Evolutionary conservation across 495 filamentous ascomycete genomes (phyloP), one percentile per base, ranked within the genome.

Genomic region (Recurvomyces mirabilis): DNA sequence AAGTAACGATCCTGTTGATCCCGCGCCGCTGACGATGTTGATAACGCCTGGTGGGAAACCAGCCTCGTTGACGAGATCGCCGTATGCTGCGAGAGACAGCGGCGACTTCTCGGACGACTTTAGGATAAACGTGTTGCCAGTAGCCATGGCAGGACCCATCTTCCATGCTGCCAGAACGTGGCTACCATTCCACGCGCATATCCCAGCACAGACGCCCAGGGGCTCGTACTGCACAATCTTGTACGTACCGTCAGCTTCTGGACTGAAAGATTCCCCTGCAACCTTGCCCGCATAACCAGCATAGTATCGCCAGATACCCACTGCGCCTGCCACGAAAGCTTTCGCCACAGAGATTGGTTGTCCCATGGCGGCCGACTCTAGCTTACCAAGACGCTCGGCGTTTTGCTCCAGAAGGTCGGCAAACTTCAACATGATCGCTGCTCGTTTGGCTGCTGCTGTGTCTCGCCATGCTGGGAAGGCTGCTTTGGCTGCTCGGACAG

Each of bases 321-420:
- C 48, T 11, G 52, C 25, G 14, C 17, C 38, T 18, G 24, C 19
- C 33, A 51, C 38, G 17, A 55, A 42, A 18, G 11, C 19, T 15
- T 26, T 42, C 17, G 47, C 47, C 2, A 51, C 14, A 9, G 47
- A 34, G 21, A 55, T 37, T 1, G 52, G 52, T 41, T 51, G 47
- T 14, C 52, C 52, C 52, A 55, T 55, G 0, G 52, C 47, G 12
- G 30, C 15, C 0, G 47, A 47, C 38, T 55, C 52, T 9, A 55
- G 43, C 38, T 43, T 23, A 15, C 33, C 52, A n/a, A 55, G 43
- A 23, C 41, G 42, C n/a, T 51, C 48, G 22, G 32, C 48, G 15
- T 70, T 47, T 48, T 60, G 31, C 30, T 68, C 61, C 15, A 71
- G 54, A 36, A 69, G 43, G 33, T 62, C 57, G 0, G 66, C 65